Conservation (phyloP, 2,329 filamentous ascomycete species). For the Botrytis sinoallii region DNA sequence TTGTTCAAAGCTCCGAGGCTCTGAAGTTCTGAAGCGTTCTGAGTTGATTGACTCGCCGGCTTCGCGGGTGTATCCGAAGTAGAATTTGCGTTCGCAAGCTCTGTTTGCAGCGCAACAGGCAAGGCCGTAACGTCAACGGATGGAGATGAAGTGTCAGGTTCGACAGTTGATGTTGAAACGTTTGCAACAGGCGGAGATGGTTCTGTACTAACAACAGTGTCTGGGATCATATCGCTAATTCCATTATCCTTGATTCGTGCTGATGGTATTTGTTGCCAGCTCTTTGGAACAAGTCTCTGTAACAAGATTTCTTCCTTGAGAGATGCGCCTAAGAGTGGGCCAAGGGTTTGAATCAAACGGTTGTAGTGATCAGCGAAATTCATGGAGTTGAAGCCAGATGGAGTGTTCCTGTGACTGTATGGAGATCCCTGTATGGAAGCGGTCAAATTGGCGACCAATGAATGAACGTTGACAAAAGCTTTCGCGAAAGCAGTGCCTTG, state of each 20-base stretch:
- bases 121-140: background rate
- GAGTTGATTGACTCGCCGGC: background rate
- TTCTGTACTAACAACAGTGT: slow-evolving; percentile 22
- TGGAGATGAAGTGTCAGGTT: background rate
- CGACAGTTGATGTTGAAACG: background rate
- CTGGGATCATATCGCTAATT: slow-evolving; percentile 19
- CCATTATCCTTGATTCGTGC: slow-evolving; percentile 29
- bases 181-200: slow-evolving; percentile 16
- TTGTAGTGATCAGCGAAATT: slow-evolving; percentile 85
- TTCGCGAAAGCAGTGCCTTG: slow-evolving; percentile 77
- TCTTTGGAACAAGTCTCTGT: slow-evolving; percentile 67
- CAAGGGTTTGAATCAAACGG: slow-evolving; percentile 69
- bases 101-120: background rate
- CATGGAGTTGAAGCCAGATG: slow-evolving; percentile 66
- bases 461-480: slow-evolving; percentile 72
- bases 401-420: slow-evolving; percentile 54
- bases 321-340: slow-evolving; percentile 73
- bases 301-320: slow-evolving; percentile 82
- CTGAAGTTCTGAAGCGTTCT: slow-evolving; percentile 48
- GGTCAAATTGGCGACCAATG: slow-evolving; percentile 70
- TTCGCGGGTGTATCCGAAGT: background rate
- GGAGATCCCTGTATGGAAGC: slow-evolving; percentile 65
- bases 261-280: slow-evolving; percentile 47
- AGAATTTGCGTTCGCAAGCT: background rate
- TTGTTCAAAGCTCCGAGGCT: slow-evolving; percentile 59